Evolutionary conservation across 345 rosid species (phyloP).

Genomic region (Eucalyptus pumila): DNA sequence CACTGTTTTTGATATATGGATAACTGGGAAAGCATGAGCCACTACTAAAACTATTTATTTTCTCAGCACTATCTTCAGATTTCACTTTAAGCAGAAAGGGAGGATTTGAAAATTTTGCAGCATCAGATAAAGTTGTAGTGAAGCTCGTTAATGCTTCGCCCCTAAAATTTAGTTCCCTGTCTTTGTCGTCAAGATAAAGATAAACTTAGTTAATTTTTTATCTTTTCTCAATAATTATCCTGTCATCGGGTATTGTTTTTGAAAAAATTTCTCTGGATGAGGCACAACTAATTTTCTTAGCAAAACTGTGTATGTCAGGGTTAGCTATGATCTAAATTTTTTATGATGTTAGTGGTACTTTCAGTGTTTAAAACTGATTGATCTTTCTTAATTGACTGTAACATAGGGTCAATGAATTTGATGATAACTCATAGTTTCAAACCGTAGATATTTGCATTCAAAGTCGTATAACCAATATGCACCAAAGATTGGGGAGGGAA

Average conservation of each 20-base stretch:
- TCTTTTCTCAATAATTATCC: neutral
- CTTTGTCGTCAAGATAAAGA: neutral
- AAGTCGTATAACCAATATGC: neutral
- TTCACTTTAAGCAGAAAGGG: neutral
- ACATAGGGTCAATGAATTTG: neutral
- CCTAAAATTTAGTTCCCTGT: neutral
- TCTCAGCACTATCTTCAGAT: neutral
- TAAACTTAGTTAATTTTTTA: neutral
- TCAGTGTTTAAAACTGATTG: neutral
- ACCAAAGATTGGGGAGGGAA: neutral
- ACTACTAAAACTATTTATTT: neutral
- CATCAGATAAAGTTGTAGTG: neutral
- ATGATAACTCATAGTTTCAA: neutral
- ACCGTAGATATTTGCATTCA: neutral
- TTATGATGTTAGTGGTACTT: neutral
- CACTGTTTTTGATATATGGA: neutral
- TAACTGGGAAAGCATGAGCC: neutral
- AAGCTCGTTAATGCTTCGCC: neutral
- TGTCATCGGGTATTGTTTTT: neutral
- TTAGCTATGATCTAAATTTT: neutral
- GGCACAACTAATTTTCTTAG: neutral
- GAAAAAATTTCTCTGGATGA: neutral
- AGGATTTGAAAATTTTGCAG: neutral
- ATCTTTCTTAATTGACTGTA: neutral
- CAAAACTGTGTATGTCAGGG: neutral